Conservation (phyloP, 495 filamentous ascomycete genomes). For the Lepraria neglecta region DNA sequence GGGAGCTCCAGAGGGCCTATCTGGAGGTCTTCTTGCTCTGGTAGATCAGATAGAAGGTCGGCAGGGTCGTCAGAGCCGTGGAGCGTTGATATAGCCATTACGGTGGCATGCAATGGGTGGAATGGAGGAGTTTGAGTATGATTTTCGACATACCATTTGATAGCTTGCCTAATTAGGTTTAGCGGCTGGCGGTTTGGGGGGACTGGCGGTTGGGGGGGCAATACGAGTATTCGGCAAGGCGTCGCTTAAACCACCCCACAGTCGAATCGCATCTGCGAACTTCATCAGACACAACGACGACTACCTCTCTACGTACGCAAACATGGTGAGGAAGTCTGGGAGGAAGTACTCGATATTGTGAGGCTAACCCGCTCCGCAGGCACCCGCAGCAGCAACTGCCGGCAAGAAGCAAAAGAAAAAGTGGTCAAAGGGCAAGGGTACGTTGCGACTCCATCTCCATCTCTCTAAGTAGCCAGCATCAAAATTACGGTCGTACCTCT, state of each 20-base stretch:
- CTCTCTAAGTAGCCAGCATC: neutral
- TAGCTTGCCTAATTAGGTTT: too few species aligned
- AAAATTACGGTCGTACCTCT: neutral
- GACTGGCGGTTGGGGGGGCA: too few species aligned
- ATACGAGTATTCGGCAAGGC: neutral
- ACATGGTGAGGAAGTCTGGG: neutral
- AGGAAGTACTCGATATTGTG: neutral
- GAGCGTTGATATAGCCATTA: too few species aligned
- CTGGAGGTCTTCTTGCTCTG: too few species aligned
- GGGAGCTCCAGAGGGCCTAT: too few species aligned
- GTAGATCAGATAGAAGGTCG: too few species aligned
- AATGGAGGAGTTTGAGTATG: too few species aligned
- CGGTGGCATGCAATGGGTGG: too few species aligned
- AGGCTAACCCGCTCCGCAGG: conserved; percentile 39
- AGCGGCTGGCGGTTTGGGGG: too few species aligned
- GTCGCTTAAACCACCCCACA: conserved; percentile 21
- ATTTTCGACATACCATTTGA: too few species aligned
- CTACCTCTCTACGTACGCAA: conserved; percentile 8
- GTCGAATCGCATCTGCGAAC: conserved; percentile 10
- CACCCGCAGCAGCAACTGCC: conserved; percentile 66
- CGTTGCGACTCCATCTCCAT: conserved; percentile 30
- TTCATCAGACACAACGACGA: neutral
- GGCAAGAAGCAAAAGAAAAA: conserved; percentile 99
- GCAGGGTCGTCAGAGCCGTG: too few species aligned
- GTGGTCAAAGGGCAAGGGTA: conserved; percentile 99